These are phyloP conservation scores for Passalora sequoiae DNA, from an alignment of 2,329 filamentous ascomycete genomes.

Conservation along the genomic window DNA sequence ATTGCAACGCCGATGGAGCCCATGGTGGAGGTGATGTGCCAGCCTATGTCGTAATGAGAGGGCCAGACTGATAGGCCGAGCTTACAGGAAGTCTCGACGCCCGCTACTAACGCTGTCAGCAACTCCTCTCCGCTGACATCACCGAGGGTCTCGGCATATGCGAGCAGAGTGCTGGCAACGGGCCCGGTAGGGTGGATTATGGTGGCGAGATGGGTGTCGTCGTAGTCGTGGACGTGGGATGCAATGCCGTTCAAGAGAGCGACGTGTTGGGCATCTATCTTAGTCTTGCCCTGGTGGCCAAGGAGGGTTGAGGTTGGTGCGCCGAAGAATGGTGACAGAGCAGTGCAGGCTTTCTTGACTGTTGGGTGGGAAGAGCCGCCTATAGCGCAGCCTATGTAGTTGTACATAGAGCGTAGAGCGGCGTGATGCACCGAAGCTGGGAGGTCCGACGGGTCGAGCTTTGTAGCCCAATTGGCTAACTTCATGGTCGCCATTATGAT, in stretches of 20 bases:
- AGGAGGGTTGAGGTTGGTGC: constrained; percentile 36
- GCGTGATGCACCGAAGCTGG: constrained; percentile 40
- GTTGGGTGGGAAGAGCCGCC: constrained; percentile 48
- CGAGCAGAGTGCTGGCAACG: constrained; percentile 48
- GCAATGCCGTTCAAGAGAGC: constrained; percentile 53
- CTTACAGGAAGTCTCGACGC: constrained; percentile 52
- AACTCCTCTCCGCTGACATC: constrained; percentile 45
- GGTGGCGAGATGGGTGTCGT: constrained; percentile 53
- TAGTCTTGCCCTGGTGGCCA: constrained; percentile 27
- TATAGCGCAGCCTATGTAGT: constrained; percentile 52
- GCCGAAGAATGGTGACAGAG: constrained; percentile 38
- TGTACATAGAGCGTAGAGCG: constrained; percentile 49
- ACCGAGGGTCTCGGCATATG: constrained; percentile 40
- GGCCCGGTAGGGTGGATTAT: constrained; percentile 53
- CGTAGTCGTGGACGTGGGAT: constrained; percentile 54
- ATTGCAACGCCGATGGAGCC: constrained; percentile 52
- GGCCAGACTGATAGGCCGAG: constrained; percentile 50
- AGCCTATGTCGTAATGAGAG: constrained; percentile 52
- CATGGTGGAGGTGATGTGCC: constrained; percentile 52
- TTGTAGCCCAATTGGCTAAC: constrained; percentile 46
- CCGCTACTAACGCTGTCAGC: constrained; percentile 48
- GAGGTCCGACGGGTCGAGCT: constrained; percentile 40
- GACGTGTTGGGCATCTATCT: constrained; percentile 46
- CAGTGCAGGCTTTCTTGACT: constrained; percentile 36
- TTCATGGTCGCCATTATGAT: constrained; percentile 43